These are phyloP conservation scores for Fusarium mundagurra DNA, from an alignment of 2,329 filamentous ascomycete species.

Conservation along the genomic window DNA sequence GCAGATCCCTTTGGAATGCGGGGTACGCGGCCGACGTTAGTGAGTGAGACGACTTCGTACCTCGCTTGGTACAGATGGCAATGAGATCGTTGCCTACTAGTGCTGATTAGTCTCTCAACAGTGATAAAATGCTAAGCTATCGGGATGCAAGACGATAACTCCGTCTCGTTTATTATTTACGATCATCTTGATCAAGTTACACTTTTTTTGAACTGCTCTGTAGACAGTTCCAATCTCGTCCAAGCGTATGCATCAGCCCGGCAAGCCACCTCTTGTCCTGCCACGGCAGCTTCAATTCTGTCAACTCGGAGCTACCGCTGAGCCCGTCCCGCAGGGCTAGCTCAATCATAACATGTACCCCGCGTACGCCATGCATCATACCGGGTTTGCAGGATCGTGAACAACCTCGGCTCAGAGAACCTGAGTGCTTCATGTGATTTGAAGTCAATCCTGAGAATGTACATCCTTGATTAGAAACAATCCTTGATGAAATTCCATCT, in stretches of 20 bases:
- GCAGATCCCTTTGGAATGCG: neutral
- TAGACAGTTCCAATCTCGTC: neutral
- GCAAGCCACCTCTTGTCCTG: neutral
- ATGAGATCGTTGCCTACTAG: neutral
- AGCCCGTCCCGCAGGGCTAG: neutral
- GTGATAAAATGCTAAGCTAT: neutral
- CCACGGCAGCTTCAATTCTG: neutral
- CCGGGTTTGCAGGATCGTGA: rapidly evolving
- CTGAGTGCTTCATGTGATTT: neutral
- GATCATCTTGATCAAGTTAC: no score
- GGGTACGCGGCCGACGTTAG: neutral
- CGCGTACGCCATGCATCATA: neutral
- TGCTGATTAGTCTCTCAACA: neutral
- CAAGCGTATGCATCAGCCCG: neutral
- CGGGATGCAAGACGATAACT: no score
- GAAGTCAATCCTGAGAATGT: rapidly evolving
- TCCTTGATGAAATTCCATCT: neutral
- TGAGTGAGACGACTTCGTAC: neutral
- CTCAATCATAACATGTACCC: neutral
- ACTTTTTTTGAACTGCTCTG: no score
- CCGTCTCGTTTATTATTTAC: no score
- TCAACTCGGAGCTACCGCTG: neutral
- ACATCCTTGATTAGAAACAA: neutral
- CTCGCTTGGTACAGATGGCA: neutral
- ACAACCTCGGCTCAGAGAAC: neutral